Base-by-base conservation (phyloP, 305 asterid species). In the Fraxinus xanthoxyloides region DNA sequence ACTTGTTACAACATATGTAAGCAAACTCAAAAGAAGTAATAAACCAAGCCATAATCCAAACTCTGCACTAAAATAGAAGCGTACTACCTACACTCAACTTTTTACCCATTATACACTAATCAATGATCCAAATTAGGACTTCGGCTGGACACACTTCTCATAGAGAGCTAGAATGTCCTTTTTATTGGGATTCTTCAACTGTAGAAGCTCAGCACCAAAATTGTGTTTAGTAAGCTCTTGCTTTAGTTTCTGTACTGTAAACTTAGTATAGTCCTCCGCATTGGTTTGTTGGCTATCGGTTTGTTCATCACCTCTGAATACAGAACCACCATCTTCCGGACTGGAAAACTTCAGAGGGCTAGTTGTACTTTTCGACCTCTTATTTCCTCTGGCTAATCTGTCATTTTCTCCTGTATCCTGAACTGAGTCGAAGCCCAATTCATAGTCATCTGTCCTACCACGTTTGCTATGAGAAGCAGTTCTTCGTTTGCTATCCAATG, bases 261-360 rank as follows among this genome's bases (percentile, higher is more conserved):
- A 89, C 88, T 85, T 92, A 10, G 92, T 89, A 83, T 94, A 89
- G 86, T 97, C 98, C 77, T 90, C 93, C 0, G 84, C 34, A 81
- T 72, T 86, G 31, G 89, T 83, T 70, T 89, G 92, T 83, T 90
- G 98, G 88, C 98, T 91, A 77, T 40, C 69, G 15, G 88, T 87
- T 23, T 82, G 90, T 69, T 91, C 98, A 4, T 90, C 94, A 8
- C 91, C 91, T 87, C 84, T 83, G 78, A 88, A 93, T 31, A 87
- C 89, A 0, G 98, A 95, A 70, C 92, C 98, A 19, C 97, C 99
- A 73, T 96, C 98, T 85, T 96, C 98, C 24, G 95, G 95, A 43
- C 84, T 40, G 19, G 86, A 34, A 19, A 89, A 76, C 85, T 89
- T 89, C 85, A 89, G 32, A 63, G 97, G 97, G 86, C 98, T 92